phyloP scores from a whole-genome alignment of 2,329 filamentous ascomycete genomes.

The Chaetothyriales sp. region DNA sequence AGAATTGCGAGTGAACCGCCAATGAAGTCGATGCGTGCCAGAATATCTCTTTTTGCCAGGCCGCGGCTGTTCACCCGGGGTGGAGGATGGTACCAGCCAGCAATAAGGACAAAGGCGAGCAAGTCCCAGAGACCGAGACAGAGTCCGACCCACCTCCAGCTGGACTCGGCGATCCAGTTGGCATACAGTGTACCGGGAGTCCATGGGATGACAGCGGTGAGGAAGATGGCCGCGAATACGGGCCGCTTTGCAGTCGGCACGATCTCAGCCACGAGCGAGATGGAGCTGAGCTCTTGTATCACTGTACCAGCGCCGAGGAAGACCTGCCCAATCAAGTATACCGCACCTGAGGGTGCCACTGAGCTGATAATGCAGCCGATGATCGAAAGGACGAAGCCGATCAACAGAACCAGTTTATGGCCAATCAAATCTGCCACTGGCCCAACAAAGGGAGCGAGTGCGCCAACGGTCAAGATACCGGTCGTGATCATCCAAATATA shows the following conservation, averaged over 20 bases:
- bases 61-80: constrained; percentile 26
- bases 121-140: constrained; percentile 38
- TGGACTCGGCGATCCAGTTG: constrained; percentile 16
- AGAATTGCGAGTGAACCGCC: constrained; percentile 36
- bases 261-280: constrained; percentile 3
- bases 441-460: constrained; percentile 2
- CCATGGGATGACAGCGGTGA: constrained; percentile 2
- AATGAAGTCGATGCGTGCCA: constrained; percentile 35
- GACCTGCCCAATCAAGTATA: neutral
- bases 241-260: constrained; percentile 2
- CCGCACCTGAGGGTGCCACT: neutral
- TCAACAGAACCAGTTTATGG: constrained; percentile 1
- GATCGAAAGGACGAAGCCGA: constrained; percentile 2
- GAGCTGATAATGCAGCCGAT: neutral
- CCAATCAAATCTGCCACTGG: constrained; percentile 3
- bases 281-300: constrained; percentile 3
- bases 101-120: constrained; percentile 36
- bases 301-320: constrained; percentile 1
- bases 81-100: constrained; percentile 39
- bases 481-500: constrained; percentile 2
- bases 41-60: constrained; percentile 19
- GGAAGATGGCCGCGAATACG: neutral
- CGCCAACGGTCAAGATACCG: neutral
- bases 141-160: constrained; percentile 41
- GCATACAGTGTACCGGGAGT: constrained; percentile 5